Conservation (phyloP, 2,329 filamentous ascomycete species). For the Stemphylium beticola region DNA sequence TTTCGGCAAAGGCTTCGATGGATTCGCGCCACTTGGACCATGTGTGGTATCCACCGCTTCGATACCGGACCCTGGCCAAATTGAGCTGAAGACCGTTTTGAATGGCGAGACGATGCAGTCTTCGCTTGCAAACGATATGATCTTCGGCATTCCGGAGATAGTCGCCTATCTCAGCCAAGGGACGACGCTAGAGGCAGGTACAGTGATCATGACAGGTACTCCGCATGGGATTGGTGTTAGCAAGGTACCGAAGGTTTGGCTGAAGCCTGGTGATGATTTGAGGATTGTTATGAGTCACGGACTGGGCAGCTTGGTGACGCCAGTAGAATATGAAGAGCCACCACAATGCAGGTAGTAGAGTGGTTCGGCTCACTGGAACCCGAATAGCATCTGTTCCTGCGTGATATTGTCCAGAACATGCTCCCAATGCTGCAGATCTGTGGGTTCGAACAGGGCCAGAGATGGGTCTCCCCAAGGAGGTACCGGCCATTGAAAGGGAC, state of each 20-base stretch:
- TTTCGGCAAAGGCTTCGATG: slow-evolving; percentile 62
- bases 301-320: slow-evolving; percentile 23
- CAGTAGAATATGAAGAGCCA: slow-evolving; percentile 20
- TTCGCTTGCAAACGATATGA: slow-evolving; percentile 52
- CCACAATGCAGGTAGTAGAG: background rate
- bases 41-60: slow-evolving; percentile 44
- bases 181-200: slow-evolving; percentile 50
- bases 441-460: slow-evolving; percentile 4
- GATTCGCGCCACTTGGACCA: slow-evolving; percentile 56
- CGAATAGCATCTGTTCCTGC: slow-evolving; percentile 15
- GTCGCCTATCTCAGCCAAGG: slow-evolving; percentile 53
- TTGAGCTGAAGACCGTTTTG: slow-evolving; percentile 52
- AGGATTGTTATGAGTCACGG: slow-evolving; percentile 45
- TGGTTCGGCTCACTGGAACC: background rate
- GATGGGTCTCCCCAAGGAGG: slow-evolving; percentile 21
- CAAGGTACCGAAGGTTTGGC: slow-evolving; percentile 49
- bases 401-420: slow-evolving; percentile 25
- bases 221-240: slow-evolving; percentile 53
- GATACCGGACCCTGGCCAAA: slow-evolving; percentile 49
- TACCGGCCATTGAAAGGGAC: slow-evolving; percentile 23
- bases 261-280: slow-evolving; percentile 51
- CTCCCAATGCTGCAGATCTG: slow-evolving; percentile 27
- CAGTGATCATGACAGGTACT: slow-evolving; percentile 56
- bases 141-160: slow-evolving; percentile 52
- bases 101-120: slow-evolving; percentile 56